These are phyloP conservation scores for Macrolepiota albuminosa DNA, from an alignment of 768 basidiomycete species.

Conservation along the genomic window DNA sequence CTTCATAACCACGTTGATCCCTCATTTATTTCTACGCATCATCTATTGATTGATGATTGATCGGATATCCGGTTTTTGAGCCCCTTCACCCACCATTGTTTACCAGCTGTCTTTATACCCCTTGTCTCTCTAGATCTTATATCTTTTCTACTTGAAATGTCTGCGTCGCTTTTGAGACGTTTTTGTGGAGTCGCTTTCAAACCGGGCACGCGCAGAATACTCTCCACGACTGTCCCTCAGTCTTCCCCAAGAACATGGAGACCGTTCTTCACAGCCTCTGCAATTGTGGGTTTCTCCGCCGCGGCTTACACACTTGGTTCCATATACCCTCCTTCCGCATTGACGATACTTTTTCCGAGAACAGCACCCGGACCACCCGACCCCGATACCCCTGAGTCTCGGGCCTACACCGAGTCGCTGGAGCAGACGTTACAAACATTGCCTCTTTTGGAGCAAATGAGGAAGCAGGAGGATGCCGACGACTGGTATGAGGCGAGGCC, in stretches of 20 bases:
- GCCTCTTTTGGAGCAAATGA: slow-evolving; percentile 39
- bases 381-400: slow-evolving; percentile 51
- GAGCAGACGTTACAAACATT: slow-evolving; percentile 69
- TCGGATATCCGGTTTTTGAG: neutral
- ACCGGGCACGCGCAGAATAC: slow-evolving; percentile 1
- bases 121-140: too few relatives aligned
- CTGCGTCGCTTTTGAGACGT: slow-evolving; percentile 7
- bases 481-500: slow-evolving; percentile 83
- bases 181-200: neutral
- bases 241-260: slow-evolving; percentile 16
- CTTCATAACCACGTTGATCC: too few relatives aligned
- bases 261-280: slow-evolving; percentile 20
- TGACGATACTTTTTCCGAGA: slow-evolving; percentile 71
- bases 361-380: slow-evolving; percentile 68
- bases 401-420: slow-evolving; percentile 51
- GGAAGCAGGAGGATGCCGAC: slow-evolving; percentile 42
- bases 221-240: slow-evolving; percentile 8
- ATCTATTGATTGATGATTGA: neutral
- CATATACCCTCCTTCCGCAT: slow-evolving; percentile 62
- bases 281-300: slow-evolving; percentile 28
- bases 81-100: neutral
- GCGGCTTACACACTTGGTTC: slow-evolving; percentile 53
- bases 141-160: slow-evolving; percentile 5
- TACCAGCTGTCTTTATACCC: slow-evolving; percentile 2
- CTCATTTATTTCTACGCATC: too few relatives aligned